Evolutionary conservation across 345 rosid genomes (phyloP), one percentile per base, ranked within the genome.

Genomic region (Rhodamnia rubescens): DNA sequence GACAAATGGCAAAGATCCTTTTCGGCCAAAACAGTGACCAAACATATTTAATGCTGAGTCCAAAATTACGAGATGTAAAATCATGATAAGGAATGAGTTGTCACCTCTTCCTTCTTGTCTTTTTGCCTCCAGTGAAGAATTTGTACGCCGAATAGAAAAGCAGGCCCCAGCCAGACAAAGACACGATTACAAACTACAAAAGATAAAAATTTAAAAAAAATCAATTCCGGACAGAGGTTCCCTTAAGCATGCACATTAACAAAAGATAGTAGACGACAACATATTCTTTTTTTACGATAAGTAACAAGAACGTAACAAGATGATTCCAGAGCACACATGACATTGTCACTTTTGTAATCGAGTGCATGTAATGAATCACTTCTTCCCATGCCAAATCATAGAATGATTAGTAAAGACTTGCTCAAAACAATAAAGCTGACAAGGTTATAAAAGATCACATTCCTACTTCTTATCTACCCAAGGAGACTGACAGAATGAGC

Each of bases 101-200:
- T 14, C 90, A 92, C 97, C 97, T 94, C 93, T 82, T 90, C 93
- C 56, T 89, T 87, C 88, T 90, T 88, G 85, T 86, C 90, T 59
- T 89, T 83, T 86, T 86, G 74, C 93, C 96, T 40, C 91, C 64
- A 5, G 92, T 84, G 84, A 89, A 88, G 83, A 90, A 87, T 88
- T 92, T 92, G 92, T 91, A 94, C 50, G 91, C 92, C 53, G 93
- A 85, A 90, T 59, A 92, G 92, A 92, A n/a, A 80, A 92, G 88
- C 57, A 89, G 83, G 53, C 93, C 95, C 95, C 96, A 92, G 24
- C 94, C 96, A 69, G 96, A 86, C 26, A 93, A 89, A 20, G 96
- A 94, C 52, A 92, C 90, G 36, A 94, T 91, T 82, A 94, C 96
- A 87, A 93, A 94, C 95, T 94, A 93, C 90, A 86, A 47, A 87